Evolutionary conservation across 2,329 filamentous ascomycete genomes (phyloP), one percentile per base, ranked within the genome.

Genomic region (Ramularia endophylla): DNA sequence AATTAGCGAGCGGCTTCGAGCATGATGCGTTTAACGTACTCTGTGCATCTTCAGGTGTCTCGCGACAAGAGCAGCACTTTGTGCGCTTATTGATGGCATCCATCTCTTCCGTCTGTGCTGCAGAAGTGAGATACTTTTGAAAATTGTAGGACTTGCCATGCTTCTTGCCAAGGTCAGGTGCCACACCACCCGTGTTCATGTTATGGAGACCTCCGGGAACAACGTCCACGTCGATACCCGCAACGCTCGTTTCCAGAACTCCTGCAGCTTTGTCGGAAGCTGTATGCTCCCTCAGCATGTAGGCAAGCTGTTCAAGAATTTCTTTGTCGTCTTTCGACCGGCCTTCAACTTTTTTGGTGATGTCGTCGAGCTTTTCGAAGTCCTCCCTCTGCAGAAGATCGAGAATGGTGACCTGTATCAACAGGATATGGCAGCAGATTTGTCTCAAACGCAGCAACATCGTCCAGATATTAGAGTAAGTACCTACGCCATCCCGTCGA

Each of bases 381-480:
- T 75, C 66, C 13, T 68, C 61, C 2, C 54, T 55, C 35, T 69
- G 59, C 1, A 78, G 57, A 0, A 75, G 53, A 15, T 69, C 61
- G 20, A 63, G 60, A 25, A 78, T 61, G 0, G 68, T 60, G 3
- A 59, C 59, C 34, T 77, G 68, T 0, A 71, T 58, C 29, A 74
- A 62, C 1, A 78, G 62, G 0, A 71, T 52, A 39, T 77, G 73
- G 0, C 63, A 64, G 3, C 68, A 69, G 11, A 77, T 61, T 61
- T 77, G 75, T 4, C 75, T 66, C 0, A 78, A 62, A 7, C 68
- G 62, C 1, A 73, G 52, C 5, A 77, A 55, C 66, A 77, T 68
- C 3, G 67, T 63, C 22, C 72, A 56, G 3, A 68, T 64, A 39
- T 68, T 66, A 19, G 48, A 56, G 38, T 64, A 68, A 15, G 66